phyloP scores from a whole-genome alignment of 129 eudicot genomes.

The Calendula officinalis region DNA sequence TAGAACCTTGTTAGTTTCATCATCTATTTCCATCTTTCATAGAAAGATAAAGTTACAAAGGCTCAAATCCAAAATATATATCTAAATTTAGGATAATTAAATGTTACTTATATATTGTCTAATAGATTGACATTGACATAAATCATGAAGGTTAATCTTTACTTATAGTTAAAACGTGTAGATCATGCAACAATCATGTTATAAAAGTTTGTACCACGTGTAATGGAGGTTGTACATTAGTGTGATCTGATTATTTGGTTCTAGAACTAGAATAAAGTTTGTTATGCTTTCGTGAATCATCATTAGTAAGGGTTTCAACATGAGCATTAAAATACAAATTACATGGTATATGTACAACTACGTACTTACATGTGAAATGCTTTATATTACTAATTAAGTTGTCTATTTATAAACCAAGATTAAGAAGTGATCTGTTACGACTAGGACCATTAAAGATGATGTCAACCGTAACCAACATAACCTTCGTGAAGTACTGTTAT shows the following conservation, averaged over 20 bases:
- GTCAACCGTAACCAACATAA: too few species aligned
- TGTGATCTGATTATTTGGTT: too few species aligned
- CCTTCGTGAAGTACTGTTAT: too few species aligned
- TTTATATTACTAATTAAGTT: background rate
- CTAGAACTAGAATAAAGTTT: too few species aligned
- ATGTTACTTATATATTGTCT: background rate
- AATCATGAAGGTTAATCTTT: too few species aligned
- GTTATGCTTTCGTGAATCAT: too few species aligned
- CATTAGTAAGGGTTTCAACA: background rate
- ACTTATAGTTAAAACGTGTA: too few species aligned
- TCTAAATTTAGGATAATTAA: background rate
- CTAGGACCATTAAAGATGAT: too few species aligned
- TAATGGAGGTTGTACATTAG: too few species aligned
- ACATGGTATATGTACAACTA: background rate
- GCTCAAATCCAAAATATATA: constrained; percentile 1
- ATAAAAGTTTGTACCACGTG: too few species aligned
- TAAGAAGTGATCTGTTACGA: background rate
- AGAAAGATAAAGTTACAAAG: background rate
- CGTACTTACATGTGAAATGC: background rate
- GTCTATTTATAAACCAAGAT: background rate
- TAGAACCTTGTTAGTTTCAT: constrained; percentile 17
- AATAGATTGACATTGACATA: background rate
- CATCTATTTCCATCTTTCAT: constrained; percentile 14
- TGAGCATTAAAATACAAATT: background rate
- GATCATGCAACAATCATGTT: too few species aligned